A percentile compares a stretch with the other conserved stretches of the same genome.
phyloP scores from a whole-genome alignment of 2,329 filamentous ascomycete species.

The Cryphonectria japonica region DNA sequence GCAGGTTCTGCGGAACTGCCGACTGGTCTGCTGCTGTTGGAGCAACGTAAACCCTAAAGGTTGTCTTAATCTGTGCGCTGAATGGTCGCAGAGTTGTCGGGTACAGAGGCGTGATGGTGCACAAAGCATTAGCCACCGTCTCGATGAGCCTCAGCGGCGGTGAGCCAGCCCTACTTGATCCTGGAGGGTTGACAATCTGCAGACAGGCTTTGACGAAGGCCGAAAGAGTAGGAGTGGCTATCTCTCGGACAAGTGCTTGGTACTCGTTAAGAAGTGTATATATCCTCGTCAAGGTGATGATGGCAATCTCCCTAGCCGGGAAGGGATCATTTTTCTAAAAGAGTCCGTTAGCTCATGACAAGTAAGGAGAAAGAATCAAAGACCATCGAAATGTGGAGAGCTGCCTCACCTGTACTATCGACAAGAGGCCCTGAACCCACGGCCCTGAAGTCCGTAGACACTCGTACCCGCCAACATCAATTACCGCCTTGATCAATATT shows the following conservation, averaged over 20 bases:
- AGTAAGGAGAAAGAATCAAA: too few relatives aligned
- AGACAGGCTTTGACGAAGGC: constrained; percentile 75
- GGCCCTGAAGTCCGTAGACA: constrained; percentile 71
- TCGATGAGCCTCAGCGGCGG: constrained; percentile 60
- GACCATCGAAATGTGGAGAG: constrained; percentile 22
- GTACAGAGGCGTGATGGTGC: constrained; percentile 75
- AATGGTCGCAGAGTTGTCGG: constrained; percentile 82
- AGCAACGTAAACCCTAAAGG: constrained; percentile 64
- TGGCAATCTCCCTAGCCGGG: constrained; percentile 74
- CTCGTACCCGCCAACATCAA: constrained; percentile 86
- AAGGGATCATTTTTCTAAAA: constrained; percentile 74
- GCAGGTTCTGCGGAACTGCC: constrained; percentile 56
- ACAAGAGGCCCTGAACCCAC: constrained; percentile 79
- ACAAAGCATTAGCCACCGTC: constrained; percentile 72
- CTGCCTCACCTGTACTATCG: constrained; percentile 66
- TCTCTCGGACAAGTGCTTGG: constrained; percentile 81
- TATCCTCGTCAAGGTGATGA: constrained; percentile 80
- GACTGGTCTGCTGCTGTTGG: constrained; percentile 60
- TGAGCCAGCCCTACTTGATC: constrained; percentile 44
- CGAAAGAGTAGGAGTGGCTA: constrained; percentile 81
- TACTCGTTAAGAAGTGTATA: constrained; percentile 82
- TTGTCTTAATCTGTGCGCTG: constrained; percentile 66
- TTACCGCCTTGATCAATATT: constrained; percentile 75
- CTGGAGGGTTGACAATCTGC: constrained; percentile 59
- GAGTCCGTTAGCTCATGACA: background rate